Evolutionary conservation across 306 rosid genomes (phyloP), one percentile per base, ranked within the genome.

Genomic region (Quercus glauca): DNA sequence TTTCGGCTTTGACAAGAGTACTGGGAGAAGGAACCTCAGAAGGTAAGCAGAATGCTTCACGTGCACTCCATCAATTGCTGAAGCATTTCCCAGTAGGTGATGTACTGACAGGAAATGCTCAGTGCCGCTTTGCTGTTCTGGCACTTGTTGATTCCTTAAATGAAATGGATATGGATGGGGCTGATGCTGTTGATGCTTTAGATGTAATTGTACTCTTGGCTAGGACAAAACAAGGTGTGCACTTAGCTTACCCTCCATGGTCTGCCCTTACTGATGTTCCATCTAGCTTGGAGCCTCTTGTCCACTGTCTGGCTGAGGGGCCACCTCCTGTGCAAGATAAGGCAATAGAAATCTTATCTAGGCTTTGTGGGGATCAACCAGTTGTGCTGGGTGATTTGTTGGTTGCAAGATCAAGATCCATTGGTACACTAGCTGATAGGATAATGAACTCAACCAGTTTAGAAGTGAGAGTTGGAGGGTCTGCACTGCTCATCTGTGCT

Each of bases 31-130:
- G 98, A 80, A 87, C 96, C 72, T 58, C 78, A 76, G 89, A 89
- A 80, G 98, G 98, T 57, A 95, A 91, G 86, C 90, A 86, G 86
- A 90, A 90, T 90, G 98, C 97, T 60, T 89, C 98, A 33, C 84
- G 94, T 49, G 97, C 98, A 26, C 95, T 95, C 86, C 90, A 89
- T 78, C 96, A 95, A 81, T 81, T 95, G 82, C 83, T 95, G 84
- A 90, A 80, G 87, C 97, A 92, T 84, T 95, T 95, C 86, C 89
- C 96, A 59, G 80, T 89, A 43, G 85, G 88, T 72, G 91, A 91
- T 9, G 87, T 95, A 78, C 88, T 95, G 68, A 82, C 90, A 78
- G 97, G 92, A 71, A 83, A 88, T 74, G 79, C 92, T 74, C 96
- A 95, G 82, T 92, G 88, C 76, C 91, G 83, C 63, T 92, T 84